These are phyloP conservation scores for Cubamyces lactineus DNA, from an alignment of 768 basidiomycete genomes.

Conservation along the genomic window DNA sequence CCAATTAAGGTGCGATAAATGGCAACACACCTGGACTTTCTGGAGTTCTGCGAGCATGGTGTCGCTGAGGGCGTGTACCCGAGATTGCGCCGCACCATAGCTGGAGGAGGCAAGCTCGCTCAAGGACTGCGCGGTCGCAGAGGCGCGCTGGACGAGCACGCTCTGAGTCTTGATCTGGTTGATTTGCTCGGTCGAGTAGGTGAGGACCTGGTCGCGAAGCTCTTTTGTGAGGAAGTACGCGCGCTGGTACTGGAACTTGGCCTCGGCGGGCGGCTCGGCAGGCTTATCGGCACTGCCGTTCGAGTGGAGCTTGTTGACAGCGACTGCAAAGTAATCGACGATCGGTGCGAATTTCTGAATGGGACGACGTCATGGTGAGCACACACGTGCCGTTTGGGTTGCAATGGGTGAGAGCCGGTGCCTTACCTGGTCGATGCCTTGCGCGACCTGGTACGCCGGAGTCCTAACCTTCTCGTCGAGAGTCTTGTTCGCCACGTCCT, in stretches of 20 bases:
- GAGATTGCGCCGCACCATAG: constrained; percentile 54
- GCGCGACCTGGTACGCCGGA: constrained; percentile 63
- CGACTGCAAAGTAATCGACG: constrained; percentile 69
- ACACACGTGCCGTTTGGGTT: constrained; percentile 11
- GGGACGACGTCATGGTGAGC: constrained; percentile 26
- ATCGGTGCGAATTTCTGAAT: constrained; percentile 70
- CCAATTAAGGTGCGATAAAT: neutral
- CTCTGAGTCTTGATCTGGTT: constrained; percentile 71
- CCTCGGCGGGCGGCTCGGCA: constrained; percentile 46
- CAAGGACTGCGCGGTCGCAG: constrained; percentile 67
- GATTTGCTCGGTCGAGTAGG: constrained; percentile 71
- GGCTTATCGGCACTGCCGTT: constrained; percentile 53
- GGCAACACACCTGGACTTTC: constrained; percentile 48
- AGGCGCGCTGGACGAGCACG: constrained; percentile 70
- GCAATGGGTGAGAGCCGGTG: constrained; percentile 1
- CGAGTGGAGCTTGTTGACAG: constrained; percentile 44
- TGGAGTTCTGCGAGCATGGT: constrained; percentile 69
- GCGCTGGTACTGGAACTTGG: constrained; percentile 81
- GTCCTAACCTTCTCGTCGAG: constrained; percentile 67
- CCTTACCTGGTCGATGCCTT: constrained; percentile 73
- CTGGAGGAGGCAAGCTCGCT: constrained; percentile 61
- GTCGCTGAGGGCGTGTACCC: constrained; percentile 63
- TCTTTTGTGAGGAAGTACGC: constrained; percentile 66
- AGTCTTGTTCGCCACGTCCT: constrained; percentile 60
- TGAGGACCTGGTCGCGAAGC: constrained; percentile 62